Conservation (phyloP, 2,329 filamentous ascomycete species). For the Cladophialophora chaetospira region DNA sequence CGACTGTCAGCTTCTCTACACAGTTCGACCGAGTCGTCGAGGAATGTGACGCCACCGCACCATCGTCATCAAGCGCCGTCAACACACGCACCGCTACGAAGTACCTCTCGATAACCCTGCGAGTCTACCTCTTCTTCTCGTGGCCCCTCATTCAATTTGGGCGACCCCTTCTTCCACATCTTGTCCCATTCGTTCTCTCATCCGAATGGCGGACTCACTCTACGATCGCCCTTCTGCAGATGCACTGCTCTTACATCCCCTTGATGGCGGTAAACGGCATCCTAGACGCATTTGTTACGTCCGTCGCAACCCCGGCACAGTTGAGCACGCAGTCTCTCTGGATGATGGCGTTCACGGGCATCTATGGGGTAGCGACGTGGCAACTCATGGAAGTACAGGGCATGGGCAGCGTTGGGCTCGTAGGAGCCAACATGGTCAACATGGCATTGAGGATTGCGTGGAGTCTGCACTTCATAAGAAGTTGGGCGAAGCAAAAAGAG, state of each 20-base stretch:
- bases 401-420: constrained; percentile 76
- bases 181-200: constrained; percentile 76
- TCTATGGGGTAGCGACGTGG: constrained; percentile 70
- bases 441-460: constrained; percentile 84
- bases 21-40: neutral
- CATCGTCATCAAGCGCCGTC: constrained; percentile 8
- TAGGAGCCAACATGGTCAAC: constrained; percentile 85
- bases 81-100: constrained; percentile 13
- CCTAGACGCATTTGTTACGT: constrained; percentile 87
- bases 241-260: constrained; percentile 91
- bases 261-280: constrained; percentile 90
- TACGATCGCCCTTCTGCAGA: constrained; percentile 71
- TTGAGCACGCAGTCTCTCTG: constrained; percentile 76
- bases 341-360: constrained; percentile 80
- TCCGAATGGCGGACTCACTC: constrained; percentile 72
- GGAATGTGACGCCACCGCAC: neutral
- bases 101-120: constrained; percentile 60
- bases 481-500: constrained; percentile 18
- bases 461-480: constrained; percentile 71
- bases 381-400: constrained; percentile 61
- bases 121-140: constrained; percentile 73
- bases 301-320: constrained; percentile 74
- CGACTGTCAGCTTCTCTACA: neutral
- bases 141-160: constrained; percentile 69
- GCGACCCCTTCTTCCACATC: constrained; percentile 71